Percentiles rank a stretch among this genome's conserved stretches.
phyloP scores from a whole-genome alignment of 1,139 yeast species.

The Saccharomycopsis hybrid region DNA sequence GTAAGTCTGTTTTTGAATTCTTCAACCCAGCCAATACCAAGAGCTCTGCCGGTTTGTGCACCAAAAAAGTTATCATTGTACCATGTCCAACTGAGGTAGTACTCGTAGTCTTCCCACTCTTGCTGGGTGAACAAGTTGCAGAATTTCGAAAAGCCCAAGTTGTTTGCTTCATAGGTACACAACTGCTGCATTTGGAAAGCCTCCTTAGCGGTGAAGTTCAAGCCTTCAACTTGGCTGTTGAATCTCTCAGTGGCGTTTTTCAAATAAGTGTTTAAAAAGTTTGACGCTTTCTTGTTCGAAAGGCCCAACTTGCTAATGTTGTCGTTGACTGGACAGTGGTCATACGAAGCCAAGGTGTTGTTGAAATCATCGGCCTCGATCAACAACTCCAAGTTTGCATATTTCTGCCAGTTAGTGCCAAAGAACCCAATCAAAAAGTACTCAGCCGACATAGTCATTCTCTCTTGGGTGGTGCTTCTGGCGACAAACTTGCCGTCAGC shows the following conservation, averaged over 20 bases:
- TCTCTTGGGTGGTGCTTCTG: slow-evolving; percentile 23
- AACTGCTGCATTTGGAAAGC: slow-evolving; percentile 26
- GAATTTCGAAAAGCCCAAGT: slow-evolving; percentile 29
- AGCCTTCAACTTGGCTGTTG: slow-evolving; percentile 28
- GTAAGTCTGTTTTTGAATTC: slow-evolving; percentile 22
- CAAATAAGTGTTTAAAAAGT: slow-evolving; percentile 23
- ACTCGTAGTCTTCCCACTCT: slow-evolving; percentile 29
- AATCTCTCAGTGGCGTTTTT: slow-evolving; percentile 28
- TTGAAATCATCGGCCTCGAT: slow-evolving; percentile 22
- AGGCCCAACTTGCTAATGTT: background rate
- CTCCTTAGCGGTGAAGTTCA: slow-evolving; percentile 25
- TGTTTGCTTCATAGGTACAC: slow-evolving; percentile 32
- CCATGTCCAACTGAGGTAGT: slow-evolving; percentile 26
- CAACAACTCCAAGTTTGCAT: slow-evolving; percentile 22
- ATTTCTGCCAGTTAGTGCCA: slow-evolving; percentile 23
- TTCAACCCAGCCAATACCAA: slow-evolving; percentile 23
- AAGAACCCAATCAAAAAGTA: slow-evolving; percentile 23
- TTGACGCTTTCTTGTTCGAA: background rate
- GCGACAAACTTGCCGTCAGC: slow-evolving; percentile 19
- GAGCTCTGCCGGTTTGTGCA: slow-evolving; percentile 21
- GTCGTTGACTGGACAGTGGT: slow-evolving; percentile 19
- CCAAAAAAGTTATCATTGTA: slow-evolving; percentile 24
- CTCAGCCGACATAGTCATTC: slow-evolving; percentile 23
- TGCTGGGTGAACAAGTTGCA: slow-evolving; percentile 30
- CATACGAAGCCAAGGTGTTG: slow-evolving; percentile 21